Percentiles rank a stretch among this genome's conserved stretches.
phyloP scores from a whole-genome alignment of 164 flowering plant species.

The Pachysandra terminalis region DNA sequence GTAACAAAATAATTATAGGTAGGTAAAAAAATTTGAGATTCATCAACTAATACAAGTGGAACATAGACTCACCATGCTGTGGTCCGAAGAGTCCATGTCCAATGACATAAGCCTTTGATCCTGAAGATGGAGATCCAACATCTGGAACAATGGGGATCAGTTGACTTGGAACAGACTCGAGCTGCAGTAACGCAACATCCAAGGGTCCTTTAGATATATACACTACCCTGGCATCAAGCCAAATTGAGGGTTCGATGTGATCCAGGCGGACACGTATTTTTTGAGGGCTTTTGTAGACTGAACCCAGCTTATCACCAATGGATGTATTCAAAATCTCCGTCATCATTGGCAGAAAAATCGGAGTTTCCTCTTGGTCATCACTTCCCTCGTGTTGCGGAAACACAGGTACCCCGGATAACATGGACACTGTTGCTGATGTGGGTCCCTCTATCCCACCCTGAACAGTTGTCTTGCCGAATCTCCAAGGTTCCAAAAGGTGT shows the following conservation, averaged over 20 bases:
- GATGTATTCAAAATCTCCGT: constrained; percentile 19
- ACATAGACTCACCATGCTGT: constrained; percentile 54
- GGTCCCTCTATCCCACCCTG: constrained; percentile 25
- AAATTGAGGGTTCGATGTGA: constrained; percentile 58
- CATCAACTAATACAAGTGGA: neutral
- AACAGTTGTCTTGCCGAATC: constrained; percentile 60
- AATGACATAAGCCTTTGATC: constrained; percentile 72
- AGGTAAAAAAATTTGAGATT: too few relatives aligned
- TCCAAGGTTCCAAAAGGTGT: constrained; percentile 97
- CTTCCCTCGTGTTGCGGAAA: constrained; percentile 12
- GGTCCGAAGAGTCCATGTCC: constrained; percentile 99
- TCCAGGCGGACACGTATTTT: constrained; percentile 71
- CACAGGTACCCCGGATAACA: constrained; percentile 16
- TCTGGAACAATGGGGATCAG: constrained; percentile 56
- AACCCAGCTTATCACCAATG: constrained; percentile 18
- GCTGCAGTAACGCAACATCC: constrained; percentile 86
- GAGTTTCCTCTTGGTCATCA: constrained; percentile 13
- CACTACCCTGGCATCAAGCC: constrained; percentile 74
- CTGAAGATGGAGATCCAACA: constrained; percentile 50
- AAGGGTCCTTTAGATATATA: constrained; percentile 77
- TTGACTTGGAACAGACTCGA: constrained; percentile 55
- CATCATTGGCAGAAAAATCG: constrained; percentile 13
- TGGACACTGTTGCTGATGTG: constrained; percentile 8
- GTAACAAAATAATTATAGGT: neutral
- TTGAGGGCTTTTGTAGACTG: constrained; percentile 25